Evolutionary conservation across 495 filamentous ascomycete species (phyloP).

Genomic region (Lindgomyces ingoldianus): DNA sequence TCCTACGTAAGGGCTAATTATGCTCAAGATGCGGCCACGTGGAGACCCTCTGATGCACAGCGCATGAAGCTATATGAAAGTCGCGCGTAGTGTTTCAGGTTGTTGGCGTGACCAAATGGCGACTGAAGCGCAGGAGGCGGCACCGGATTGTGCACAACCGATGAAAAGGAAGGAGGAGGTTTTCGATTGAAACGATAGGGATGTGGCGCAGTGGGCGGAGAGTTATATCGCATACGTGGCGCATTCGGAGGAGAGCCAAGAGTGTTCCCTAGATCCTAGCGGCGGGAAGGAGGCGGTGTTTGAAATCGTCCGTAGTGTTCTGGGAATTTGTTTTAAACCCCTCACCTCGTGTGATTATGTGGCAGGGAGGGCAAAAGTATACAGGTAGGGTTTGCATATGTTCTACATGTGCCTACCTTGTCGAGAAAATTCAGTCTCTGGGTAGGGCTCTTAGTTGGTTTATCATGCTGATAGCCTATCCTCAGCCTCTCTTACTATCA

Average conservation of each 20-base stretch:
- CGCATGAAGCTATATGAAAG: not conserved
- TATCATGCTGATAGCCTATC: too few relatives aligned
- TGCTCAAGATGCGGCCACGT: not conserved
- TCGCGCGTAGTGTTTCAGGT: not conserved
- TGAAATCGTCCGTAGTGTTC: not conserved
- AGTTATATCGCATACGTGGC: not conserved
- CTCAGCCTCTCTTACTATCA: too few relatives aligned
- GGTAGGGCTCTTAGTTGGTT: too few relatives aligned
- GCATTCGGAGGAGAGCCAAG: not conserved
- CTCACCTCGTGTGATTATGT: not conserved
- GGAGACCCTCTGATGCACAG: not conserved
- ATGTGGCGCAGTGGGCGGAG: not conserved
- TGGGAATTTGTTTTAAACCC: too few relatives aligned
- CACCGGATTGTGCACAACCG: too few relatives aligned
- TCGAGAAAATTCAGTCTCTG: too few relatives aligned
- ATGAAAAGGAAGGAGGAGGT: not conserved
- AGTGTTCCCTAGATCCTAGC: too few relatives aligned
- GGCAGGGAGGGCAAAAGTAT: not conserved
- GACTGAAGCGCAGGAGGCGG: too few relatives aligned
- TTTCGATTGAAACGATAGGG: not conserved
- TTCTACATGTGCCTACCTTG: too few relatives aligned
- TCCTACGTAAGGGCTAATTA: not conserved
- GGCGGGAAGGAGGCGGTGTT: not conserved
- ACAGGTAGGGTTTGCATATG: too few relatives aligned
- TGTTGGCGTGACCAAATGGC: not conserved